Percentiles rank a stretch among this genome's conserved stretches.
Conservation (phyloP, 2,329 filamentous ascomycete species). For the Ophiostoma sp. region DNA sequence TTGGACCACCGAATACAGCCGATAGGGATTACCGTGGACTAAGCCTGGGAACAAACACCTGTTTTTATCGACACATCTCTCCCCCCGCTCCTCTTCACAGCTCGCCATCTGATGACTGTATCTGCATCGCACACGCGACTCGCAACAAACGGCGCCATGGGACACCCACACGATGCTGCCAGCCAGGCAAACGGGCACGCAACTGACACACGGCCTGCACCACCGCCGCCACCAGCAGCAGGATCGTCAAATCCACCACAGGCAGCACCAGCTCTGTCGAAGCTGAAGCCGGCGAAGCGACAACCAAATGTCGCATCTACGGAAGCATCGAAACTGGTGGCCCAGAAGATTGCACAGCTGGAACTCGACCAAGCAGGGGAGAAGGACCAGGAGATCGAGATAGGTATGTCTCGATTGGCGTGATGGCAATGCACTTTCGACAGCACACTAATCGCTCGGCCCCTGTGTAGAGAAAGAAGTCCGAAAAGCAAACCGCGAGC, state of each 20-base stretch:
- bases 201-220: slow-evolving; percentile 39
- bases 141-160: slow-evolving; percentile 32
- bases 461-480: slow-evolving; percentile 73
- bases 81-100: not conserved
- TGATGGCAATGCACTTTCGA: not conserved
- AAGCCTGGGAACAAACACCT: not conserved
- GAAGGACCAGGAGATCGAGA: slow-evolving; percentile 92
- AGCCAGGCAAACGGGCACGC: slow-evolving; percentile 34
- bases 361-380: slow-evolving; percentile 90
- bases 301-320: slow-evolving; percentile 81
- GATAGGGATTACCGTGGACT: not conserved
- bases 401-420: slow-evolving; percentile 52
- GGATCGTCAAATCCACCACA: slow-evolving; percentile 37
- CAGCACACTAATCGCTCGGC: not conserved
- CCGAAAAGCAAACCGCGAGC: slow-evolving; percentile 85
- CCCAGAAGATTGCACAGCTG: slow-evolving; percentile 89
- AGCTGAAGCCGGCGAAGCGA: slow-evolving; percentile 47
- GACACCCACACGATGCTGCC: slow-evolving; percentile 31
- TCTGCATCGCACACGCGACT: slow-evolving; percentile 34
- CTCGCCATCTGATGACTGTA: slow-evolving; percentile 34
- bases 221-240: slow-evolving; percentile 42
- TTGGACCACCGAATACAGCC: not conserved
- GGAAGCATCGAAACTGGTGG: slow-evolving; percentile 85
- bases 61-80: not conserved
- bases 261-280: slow-evolving; percentile 14